A percentile compares a stretch with the other conserved stretches of the same genome.
phyloP scores from a whole-genome alignment of 2,329 filamentous ascomycete genomes.

The Fusarium acutatum region DNA sequence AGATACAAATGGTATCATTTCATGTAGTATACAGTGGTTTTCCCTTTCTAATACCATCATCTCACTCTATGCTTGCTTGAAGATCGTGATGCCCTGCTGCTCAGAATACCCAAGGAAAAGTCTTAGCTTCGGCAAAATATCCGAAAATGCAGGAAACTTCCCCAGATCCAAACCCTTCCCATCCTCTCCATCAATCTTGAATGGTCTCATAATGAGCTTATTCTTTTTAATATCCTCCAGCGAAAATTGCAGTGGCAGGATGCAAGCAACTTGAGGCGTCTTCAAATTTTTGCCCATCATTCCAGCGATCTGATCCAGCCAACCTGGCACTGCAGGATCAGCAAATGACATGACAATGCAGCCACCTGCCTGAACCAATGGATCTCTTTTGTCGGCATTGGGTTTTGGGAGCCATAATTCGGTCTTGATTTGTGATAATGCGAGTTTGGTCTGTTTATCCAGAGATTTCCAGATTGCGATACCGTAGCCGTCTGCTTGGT shows the following conservation, averaged over 20 bases:
- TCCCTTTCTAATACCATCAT: not conserved
- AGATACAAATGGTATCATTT: not conserved
- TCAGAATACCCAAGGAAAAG: not conserved
- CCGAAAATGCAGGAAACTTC: not conserved
- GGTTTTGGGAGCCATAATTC: constrained; percentile 1
- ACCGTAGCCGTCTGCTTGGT: not conserved
- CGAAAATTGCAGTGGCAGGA: not conserved
- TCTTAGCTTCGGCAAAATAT: not conserved
- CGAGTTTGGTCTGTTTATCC: not conserved
- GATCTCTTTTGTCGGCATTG: not conserved
- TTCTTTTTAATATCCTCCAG: not conserved
- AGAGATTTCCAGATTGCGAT: not conserved
- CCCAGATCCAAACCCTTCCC: not conserved
- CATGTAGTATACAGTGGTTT: rapidly evolving
- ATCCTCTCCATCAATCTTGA: not conserved
- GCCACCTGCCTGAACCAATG: not conserved
- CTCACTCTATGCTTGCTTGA: not conserved
- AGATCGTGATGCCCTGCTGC: not conserved
- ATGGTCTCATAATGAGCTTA: not conserved
- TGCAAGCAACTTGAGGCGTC: not conserved
- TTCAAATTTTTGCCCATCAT: not conserved
- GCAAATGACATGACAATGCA: constrained; percentile 5
- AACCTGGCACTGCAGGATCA: not conserved
- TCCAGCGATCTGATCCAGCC: not conserved
- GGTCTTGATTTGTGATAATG: not conserved